Percentiles rank a stretch among this genome's conserved stretches.
phyloP scores from a whole-genome alignment of 2,329 filamentous ascomycete species.

The Amauroascus niger region DNA sequence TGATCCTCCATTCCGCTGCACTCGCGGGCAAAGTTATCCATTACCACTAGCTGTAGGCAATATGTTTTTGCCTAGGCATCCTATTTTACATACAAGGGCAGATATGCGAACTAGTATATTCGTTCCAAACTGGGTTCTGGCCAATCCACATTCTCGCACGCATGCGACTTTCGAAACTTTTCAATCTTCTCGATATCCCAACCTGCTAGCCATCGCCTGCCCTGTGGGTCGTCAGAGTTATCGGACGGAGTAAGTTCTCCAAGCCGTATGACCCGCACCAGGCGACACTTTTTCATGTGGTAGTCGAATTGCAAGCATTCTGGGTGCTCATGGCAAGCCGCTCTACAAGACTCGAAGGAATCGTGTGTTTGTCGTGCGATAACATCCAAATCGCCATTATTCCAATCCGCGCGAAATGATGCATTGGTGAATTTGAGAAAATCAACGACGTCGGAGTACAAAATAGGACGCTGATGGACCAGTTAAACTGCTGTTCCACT shows the following conservation, averaged over 20 bases:
- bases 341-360: conserved; percentile 2
- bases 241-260: not conserved
- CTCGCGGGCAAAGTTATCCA: not conserved
- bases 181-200: conserved; percentile 1
- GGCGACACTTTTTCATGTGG: not conserved
- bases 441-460: not conserved
- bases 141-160: not conserved
- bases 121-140: not conserved
- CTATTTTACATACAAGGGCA: not conserved
- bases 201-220: not conserved
- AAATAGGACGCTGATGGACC: not conserved
- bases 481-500: not conserved
- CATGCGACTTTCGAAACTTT: not conserved
- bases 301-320: conserved; percentile 5
- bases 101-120: not conserved
- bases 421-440: not conserved
- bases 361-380: not conserved
- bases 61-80: not conserved
- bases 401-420: not conserved
- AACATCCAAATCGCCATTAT: not conserved
- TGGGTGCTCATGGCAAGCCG: not conserved
- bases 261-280: not conserved
- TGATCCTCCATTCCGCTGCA: no score
- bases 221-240: not conserved
- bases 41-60: not conserved